phyloP scores from a whole-genome alignment of 2,329 filamentous ascomycete species.

The Zopfia rhizophila region DNA sequence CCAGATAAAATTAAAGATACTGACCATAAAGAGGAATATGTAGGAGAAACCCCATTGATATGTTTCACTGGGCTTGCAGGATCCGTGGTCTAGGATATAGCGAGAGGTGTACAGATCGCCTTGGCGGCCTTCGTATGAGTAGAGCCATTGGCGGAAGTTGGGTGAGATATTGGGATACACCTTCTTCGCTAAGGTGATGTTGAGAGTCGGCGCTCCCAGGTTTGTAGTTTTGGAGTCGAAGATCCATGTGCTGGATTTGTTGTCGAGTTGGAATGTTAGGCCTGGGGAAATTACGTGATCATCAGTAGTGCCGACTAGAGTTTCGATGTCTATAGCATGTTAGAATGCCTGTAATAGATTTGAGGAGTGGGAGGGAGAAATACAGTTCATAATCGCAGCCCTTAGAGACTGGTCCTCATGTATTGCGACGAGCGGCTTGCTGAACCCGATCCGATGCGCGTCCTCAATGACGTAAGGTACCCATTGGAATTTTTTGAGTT shows the following conservation, averaged over 20 bases:
- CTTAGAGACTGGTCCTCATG: constrained; percentile 19
- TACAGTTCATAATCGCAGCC: constrained; percentile 28
- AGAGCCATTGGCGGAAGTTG: constrained; percentile 12
- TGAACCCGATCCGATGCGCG: constrained; percentile 29
- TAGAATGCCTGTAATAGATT: constrained; percentile 1
- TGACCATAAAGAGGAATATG: constrained; percentile 48
- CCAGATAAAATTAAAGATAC: constrained; percentile 48
- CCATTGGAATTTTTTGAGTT: constrained; percentile 25
- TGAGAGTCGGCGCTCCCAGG: constrained; percentile 26
- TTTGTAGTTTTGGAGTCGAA: constrained; percentile 5
- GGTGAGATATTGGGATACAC: not conserved
- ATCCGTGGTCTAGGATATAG: constrained; percentile 35
- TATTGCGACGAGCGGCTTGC: constrained; percentile 23
- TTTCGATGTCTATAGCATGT: constrained; percentile 1
- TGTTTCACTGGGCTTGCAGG: constrained; percentile 42
- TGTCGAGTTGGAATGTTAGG: constrained; percentile 1
- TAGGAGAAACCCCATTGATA: constrained; percentile 51
- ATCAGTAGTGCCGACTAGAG: no score
- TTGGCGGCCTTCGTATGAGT: constrained; percentile 26
- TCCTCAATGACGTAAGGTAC: constrained; percentile 32
- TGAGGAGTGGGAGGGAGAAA: not conserved
- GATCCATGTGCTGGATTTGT: constrained; percentile 9
- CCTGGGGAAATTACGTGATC: not conserved
- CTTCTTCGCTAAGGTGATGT: constrained; percentile 19
- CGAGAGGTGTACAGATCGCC: constrained; percentile 24